These are phyloP conservation scores for Epicoccum nigrum DNA, from an alignment of 2,329 filamentous ascomycete genomes.

Conservation along the genomic window DNA sequence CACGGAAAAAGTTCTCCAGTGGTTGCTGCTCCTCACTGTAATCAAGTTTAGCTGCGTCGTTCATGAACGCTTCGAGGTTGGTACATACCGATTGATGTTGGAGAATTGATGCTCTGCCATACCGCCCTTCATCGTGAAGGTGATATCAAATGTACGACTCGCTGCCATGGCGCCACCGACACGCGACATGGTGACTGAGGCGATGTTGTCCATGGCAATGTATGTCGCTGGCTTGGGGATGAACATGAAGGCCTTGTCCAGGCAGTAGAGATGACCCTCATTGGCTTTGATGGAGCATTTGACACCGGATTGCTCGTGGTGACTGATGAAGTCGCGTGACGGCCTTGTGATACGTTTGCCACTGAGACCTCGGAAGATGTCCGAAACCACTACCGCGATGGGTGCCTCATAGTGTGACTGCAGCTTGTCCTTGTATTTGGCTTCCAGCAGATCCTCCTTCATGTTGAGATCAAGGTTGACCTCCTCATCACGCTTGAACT, in stretches of 20 bases:
- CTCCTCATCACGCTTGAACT: slow-evolving; percentile 97
- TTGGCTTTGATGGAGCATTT: slow-evolving; percentile 99
- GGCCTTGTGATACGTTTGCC: slow-evolving; percentile 95
- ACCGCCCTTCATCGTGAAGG: slow-evolving; percentile 87
- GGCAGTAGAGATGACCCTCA: slow-evolving; percentile 93
- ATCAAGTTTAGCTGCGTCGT: slow-evolving; percentile 27
- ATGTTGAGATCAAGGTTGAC: slow-evolving; percentile 96
- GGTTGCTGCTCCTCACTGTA: slow-evolving; percentile 86
- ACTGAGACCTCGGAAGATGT: slow-evolving; percentile 92
- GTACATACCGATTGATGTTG: slow-evolving; percentile 85
- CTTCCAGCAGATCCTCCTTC: slow-evolving; percentile 83
- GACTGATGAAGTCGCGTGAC: slow-evolving; percentile 91
- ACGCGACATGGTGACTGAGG: slow-evolving; percentile 91
- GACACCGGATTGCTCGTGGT: slow-evolving; percentile 91
- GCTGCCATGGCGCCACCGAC: slow-evolving; percentile 93
- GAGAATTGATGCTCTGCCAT: slow-evolving; percentile 92
- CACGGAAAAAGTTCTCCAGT: slow-evolving; percentile 96
- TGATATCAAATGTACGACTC: slow-evolving; percentile 95
- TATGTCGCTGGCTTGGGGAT: slow-evolving; percentile 98
- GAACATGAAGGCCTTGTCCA: slow-evolving; percentile 99
- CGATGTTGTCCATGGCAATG: slow-evolving; percentile 91
- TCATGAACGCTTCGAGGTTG: neutral
- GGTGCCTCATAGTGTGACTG: slow-evolving; percentile 86
- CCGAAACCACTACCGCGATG: slow-evolving; percentile 89
- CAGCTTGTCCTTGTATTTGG: slow-evolving; percentile 88